Evolutionary conservation across 345 rosid species (phyloP), one percentile per base, ranked within the genome.

Genomic region (Eutrema yunnanense): DNA sequence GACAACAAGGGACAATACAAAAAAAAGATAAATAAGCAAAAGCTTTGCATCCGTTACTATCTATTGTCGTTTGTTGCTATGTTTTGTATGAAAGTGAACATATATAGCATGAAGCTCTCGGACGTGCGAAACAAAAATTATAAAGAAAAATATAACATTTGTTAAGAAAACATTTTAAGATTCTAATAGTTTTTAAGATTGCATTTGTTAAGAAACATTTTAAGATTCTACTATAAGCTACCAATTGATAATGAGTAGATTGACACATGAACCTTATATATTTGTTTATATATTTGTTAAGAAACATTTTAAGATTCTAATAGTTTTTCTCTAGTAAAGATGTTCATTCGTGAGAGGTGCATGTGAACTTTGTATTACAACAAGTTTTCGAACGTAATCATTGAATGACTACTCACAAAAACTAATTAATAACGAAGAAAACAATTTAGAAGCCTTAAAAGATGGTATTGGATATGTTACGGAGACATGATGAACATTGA

Each of bases 21-120:
- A 36, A 16, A 14, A 30, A 53, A 34, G 10, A 16, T 48, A 26
- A 64, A 10, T 65, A 69, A 50, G 63, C 46, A 69, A 14, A 56
- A 69, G 34, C 32, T 69, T 27, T 47, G 37, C 29, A 57, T 26
- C 8, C n/a, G 2, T 32, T 34, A 69, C 2, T 27, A 58, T 47
- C 57, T 58, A 13, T 58, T 58, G 56, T 69, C 38, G 73, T 48
- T 46, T 69, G 55, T 69, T 56, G 54, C 36, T 44, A 43, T 62
- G 67, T 29, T 53, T 41, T 53, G 38, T 55, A 55, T 46, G 67
- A 63, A 63, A 36, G 34, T 32, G 34, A 32, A 32, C 34, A 32
- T 32, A 32, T 32, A 30, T 32, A 30, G 33, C 34, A 32, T 32
- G 34, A 32, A 32, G 34, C 42, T 38, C 42, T 38, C 42, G 34